These are phyloP conservation scores for Populus pruinosa DNA, from an alignment of 345 rosid genomes.

Conservation along the genomic window DNA sequence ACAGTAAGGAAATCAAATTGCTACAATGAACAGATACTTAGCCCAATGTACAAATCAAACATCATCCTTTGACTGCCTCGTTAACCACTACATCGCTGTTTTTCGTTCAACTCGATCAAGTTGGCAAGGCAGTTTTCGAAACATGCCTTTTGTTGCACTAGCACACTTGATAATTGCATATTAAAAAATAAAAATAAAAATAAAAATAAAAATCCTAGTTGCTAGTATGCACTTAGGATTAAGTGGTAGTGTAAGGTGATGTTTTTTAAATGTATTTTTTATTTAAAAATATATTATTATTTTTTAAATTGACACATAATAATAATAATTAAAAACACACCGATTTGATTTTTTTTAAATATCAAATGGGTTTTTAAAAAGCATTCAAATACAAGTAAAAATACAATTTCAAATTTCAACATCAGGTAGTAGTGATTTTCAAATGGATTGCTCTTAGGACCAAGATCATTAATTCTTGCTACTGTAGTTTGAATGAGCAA, in stretches of 20 bases:
- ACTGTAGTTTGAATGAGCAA: neutral
- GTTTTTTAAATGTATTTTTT: too few species aligned
- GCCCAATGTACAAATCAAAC: conserved; percentile 37
- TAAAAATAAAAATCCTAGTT: too few species aligned
- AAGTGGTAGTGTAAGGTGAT: neutral
- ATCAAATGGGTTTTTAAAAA: too few species aligned
- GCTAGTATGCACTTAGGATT: too few species aligned
- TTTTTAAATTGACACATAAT: too few species aligned
- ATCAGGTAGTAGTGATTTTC: too few species aligned
- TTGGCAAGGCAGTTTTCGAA: neutral
- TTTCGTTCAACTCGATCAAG: conserved; percentile 6
- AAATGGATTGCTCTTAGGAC: neutral
- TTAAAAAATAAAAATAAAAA: neutral
- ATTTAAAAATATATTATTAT: too few species aligned
- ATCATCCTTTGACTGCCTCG: conserved; percentile 41
- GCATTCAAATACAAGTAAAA: neutral
- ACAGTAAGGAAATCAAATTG: conserved; percentile 11
- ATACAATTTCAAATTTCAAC: too few species aligned
- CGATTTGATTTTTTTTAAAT: too few species aligned
- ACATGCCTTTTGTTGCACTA: neutral
- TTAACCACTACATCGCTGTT: neutral
- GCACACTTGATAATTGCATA: neutral
- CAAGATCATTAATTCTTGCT: neutral
- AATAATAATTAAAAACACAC: too few species aligned
- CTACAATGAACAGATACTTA: conserved; percentile 31